A percentile compares a stretch with the other conserved stretches of the same genome.
These are phyloP conservation scores for Sugiyamaella valdiviana DNA, from an alignment of 805 yeast species.

Conservation along the genomic window DNA sequence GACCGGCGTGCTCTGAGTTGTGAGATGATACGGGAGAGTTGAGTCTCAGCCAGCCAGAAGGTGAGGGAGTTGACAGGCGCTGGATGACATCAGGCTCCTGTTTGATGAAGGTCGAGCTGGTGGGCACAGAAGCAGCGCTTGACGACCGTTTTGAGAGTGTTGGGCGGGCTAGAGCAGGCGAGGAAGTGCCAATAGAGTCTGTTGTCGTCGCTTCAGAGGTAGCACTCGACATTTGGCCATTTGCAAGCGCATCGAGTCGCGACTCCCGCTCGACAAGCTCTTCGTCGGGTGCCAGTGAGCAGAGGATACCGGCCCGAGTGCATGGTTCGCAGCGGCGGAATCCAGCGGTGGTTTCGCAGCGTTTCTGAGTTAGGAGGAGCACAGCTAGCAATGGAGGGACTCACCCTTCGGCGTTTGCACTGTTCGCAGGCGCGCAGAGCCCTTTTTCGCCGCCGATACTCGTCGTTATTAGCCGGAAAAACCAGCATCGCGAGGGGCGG, in stretches of 20 bases:
- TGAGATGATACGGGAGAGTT: slow-evolving; percentile 1
- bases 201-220: not conserved
- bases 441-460: slow-evolving; percentile 38
- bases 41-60: not conserved
- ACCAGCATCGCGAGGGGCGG: slow-evolving; percentile 31
- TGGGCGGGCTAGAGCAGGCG: not conserved
- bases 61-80: not conserved
- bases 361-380: slow-evolving; percentile 17
- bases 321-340: slow-evolving; percentile 32
- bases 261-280: slow-evolving; percentile 17
- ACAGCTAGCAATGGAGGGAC: slow-evolving; percentile 7
- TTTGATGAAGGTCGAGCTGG: not conserved
- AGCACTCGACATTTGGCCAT: slow-evolving; percentile 4
- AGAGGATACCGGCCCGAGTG: slow-evolving; percentile 27
- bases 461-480: slow-evolving; percentile 39
- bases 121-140: not conserved
- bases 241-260: slow-evolving; percentile 19
- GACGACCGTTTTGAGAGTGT: slow-evolving; percentile 4
- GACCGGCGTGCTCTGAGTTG: slow-evolving; percentile 2
- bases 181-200: not conserved
- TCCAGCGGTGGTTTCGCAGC: slow-evolving; percentile 29
- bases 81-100: not conserved
- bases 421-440: slow-evolving; percentile 39
- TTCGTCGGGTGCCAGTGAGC: slow-evolving; percentile 26
- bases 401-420: slow-evolving; percentile 34